Evolutionary conservation across 2,329 filamentous ascomycete species (phyloP), one percentile per base, ranked within the genome.

Genomic region (Aspergillus brasiliensis): DNA sequence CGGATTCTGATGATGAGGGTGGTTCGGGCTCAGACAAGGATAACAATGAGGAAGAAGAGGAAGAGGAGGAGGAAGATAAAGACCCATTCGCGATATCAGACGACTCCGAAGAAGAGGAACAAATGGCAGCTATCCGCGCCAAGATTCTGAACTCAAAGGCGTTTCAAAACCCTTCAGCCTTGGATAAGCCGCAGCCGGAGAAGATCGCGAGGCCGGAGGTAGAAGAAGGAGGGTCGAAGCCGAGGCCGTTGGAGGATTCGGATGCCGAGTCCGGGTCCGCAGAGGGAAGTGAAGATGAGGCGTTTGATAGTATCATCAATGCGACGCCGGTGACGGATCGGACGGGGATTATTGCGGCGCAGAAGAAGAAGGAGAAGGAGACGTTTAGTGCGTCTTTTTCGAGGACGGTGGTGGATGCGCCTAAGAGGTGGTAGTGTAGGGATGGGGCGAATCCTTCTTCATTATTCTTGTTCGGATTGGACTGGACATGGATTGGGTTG

Each of bases 271-370:
- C 90, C 1, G 90, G 90, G 61, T 91, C 88, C 3, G 90, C 92
- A 69, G 72, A 38, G 34, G 65, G 72, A 17, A 83, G 80, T 25
- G 86, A 82, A 1, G 84, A 87, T 15, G 89, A 95, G 56, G 90
- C 90, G 49, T 97, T 98, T 71, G 94, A 98, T 71, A 89, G 89
- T 66, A 96, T 99, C 75, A 96, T 97, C 71, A 87, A 93, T 67
- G 94, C 95, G 0, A 94, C 91, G 3, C 92, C 92, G 0, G 86
- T 96, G 17, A 97, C 93, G 0, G 94, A 97, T 73, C 86, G 89
- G 57, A 91, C 90, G 11, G 94, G 94, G 0, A 88, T 90, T 47
- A 79, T 82, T 42, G 84, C 86, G 2, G 87, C 86, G 66, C 82
- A 89, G 73, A 80, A 83, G 54, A 81, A 83, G 62, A 82, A 79